Percentiles rank a stretch among this genome's conserved stretches.
Evolutionary conservation across 768 basidiomycete species (phyloP).

Genomic region (Trametes cinnabarina): DNA sequence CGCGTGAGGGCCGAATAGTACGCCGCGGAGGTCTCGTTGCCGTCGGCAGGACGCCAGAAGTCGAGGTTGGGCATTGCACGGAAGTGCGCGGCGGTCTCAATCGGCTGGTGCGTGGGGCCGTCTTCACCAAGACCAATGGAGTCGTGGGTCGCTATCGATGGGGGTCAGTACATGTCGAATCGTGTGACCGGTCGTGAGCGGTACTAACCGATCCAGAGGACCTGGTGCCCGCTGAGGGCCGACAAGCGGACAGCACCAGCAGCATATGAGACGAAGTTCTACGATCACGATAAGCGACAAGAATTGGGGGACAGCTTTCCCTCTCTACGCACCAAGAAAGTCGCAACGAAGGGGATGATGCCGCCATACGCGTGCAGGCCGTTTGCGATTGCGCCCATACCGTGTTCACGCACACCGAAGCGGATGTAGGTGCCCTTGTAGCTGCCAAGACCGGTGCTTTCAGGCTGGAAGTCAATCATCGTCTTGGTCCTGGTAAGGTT

Average conservation of each 20-base stretch:
- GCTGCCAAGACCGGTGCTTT: slow-evolving; percentile 76
- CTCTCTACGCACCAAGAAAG: slow-evolving; percentile 81
- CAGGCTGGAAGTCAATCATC: slow-evolving; percentile 89
- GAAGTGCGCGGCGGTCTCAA: slow-evolving; percentile 84
- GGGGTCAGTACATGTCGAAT: background rate
- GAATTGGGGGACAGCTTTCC: background rate
- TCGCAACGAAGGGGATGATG: slow-evolving; percentile 87
- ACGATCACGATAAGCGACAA: slow-evolving; percentile 10
- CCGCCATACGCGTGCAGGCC: slow-evolving; percentile 88
- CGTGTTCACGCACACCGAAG: slow-evolving; percentile 97
- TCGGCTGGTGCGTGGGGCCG: slow-evolving; percentile 94
- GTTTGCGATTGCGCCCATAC: slow-evolving; percentile 94
- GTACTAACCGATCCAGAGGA: slow-evolving; percentile 86
- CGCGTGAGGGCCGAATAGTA: slow-evolving; percentile 80
- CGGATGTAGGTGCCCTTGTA: slow-evolving; percentile 91
- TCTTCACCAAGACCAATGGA: slow-evolving; percentile 93
- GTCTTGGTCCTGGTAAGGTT: slow-evolving; percentile 88
- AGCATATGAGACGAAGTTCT: slow-evolving; percentile 94
- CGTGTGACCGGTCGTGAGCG: background rate
- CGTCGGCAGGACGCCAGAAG: slow-evolving; percentile 92
- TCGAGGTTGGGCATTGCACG: slow-evolving; percentile 89
- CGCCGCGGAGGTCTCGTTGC: slow-evolving; percentile 95
- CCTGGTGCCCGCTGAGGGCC: slow-evolving; percentile 84
- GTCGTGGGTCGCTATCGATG: slow-evolving; percentile 78
- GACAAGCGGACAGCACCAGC: slow-evolving; percentile 91